Evolutionary conservation across 2,329 filamentous ascomycete species (phyloP).

Genomic region (Parasarocladium wereldwijsianum): DNA sequence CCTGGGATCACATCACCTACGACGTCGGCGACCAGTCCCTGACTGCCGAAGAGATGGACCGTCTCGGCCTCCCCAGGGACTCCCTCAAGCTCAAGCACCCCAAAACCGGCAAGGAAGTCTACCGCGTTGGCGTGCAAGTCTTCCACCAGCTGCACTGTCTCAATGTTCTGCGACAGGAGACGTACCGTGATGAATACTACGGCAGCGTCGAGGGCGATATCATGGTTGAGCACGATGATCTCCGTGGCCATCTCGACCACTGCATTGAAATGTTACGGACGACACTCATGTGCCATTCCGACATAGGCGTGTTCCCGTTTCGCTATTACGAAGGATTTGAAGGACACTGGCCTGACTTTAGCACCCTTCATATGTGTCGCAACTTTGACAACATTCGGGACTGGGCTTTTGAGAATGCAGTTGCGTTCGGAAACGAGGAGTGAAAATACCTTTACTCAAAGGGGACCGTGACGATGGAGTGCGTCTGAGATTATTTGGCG

Average conservation of each 20-base stretch:
- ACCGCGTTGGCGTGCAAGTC: slow-evolving; percentile 42
- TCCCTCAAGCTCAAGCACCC: slow-evolving; percentile 41
- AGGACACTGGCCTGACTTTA: slow-evolving; percentile 39
- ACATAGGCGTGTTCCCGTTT: slow-evolving; percentile 40
- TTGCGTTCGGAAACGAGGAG: slow-evolving; percentile 29
- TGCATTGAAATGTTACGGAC: slow-evolving; percentile 37
- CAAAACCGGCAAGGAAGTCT: slow-evolving; percentile 39
- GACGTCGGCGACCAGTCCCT: slow-evolving; percentile 46
- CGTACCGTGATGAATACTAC: slow-evolving; percentile 34
- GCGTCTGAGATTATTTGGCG: too few species aligned
- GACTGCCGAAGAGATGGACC: slow-evolving; percentile 33
- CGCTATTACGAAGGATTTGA: slow-evolving; percentile 29
- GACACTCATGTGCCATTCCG: slow-evolving; percentile 39
- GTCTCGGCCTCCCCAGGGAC: slow-evolving; percentile 34
- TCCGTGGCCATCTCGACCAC: slow-evolving; percentile 33
- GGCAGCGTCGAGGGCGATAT: slow-evolving; percentile 31
- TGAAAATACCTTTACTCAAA: too few species aligned
- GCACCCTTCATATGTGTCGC: slow-evolving; percentile 36
- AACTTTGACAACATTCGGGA: slow-evolving; percentile 35
- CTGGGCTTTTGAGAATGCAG: slow-evolving; percentile 37
- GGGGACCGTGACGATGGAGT: too few species aligned
- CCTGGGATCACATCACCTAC: slow-evolving; percentile 37
- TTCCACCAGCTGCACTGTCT: slow-evolving; percentile 42
- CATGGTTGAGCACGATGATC: slow-evolving; percentile 22
- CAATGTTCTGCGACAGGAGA: slow-evolving; percentile 30